phyloP scores from a whole-genome alignment of 2,329 filamentous ascomycete species.

The Cytospora schulzeri region DNA sequence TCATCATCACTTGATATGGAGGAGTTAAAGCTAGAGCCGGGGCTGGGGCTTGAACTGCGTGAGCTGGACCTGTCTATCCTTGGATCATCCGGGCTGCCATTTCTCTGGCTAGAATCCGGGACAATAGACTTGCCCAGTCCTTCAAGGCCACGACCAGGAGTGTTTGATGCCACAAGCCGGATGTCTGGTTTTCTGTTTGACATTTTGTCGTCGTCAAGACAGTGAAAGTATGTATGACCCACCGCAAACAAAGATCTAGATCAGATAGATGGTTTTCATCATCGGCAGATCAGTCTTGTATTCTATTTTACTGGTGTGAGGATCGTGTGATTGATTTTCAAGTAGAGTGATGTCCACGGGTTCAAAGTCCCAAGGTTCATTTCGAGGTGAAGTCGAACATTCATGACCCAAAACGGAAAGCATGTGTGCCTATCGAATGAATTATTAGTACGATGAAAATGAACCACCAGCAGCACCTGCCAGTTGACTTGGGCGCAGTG shows the following conservation, averaged over 20 bases:
- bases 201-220: slow-evolving; percentile 12
- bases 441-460: too few species aligned
- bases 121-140: neutral
- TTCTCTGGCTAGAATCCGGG: neutral
- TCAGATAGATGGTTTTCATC: neutral
- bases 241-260: too few species aligned
- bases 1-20: slow-evolving; percentile 20
- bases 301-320: neutral
- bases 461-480: too few species aligned
- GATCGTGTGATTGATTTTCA: neutral
- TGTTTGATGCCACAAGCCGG: slow-evolving; percentile 19
- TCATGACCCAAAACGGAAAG: neutral
- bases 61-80: neutral
- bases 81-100: neutral
- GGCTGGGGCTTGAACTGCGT: slow-evolving; percentile 12
- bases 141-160: neutral
- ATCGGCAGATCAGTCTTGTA: neutral
- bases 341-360: neutral
- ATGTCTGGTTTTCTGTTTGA: slow-evolving; percentile 17
- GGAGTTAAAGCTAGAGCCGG: slow-evolving; percentile 12
- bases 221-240: too few species aligned
- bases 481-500: neutral
- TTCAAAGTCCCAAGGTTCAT: neutral
- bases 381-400: neutral
- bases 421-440: neutral